Evolutionary conservation across 768 basidiomycete species (phyloP), one percentile per base, ranked within the genome.

Genomic region (Termitomyces sp.): DNA sequence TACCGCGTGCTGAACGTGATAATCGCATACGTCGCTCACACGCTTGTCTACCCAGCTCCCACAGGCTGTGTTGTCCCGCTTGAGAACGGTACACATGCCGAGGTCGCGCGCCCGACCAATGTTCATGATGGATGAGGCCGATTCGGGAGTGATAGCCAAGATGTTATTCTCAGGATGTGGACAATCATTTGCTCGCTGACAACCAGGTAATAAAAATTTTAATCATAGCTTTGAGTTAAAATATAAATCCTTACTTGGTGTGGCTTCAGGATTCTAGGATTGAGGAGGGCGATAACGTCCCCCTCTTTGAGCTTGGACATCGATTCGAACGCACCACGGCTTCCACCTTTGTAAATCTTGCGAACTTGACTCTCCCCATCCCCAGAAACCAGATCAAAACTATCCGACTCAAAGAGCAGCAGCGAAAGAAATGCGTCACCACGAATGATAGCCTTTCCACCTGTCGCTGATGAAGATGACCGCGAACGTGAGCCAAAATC

Each of bases 41-140:
- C 94, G 87, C 63, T 88, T 93, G 73, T 99, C 96, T 52, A 87
- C 92, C 96, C 96, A 98, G 55, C 85, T 81, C 9, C 86, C 86
- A 65, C 97, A 98, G 2, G 78, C 66, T 53, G 88, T 87, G 1
- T 94, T 93, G 58, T 96, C 93, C 54, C 82, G 81, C 68, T 88
- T 91, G 47, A 77, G 67, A 11, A 89, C 94, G 2, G 74, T 76
- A 67, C 97, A 99, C 77, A 86, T 86, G 0, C 95, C 93, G 1
- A 98, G 81, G 69, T 99, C 95, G 30, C 81, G 81, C 13, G 93
- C 81, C n/a, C 86, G 82, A 1, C 97, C 96, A 50, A 99, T 84
- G 37, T 91, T 78, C n/a, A 84, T 82, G 54, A 98, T 87, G 0
- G 91, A 88, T 2, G 84, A 81, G 0, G 86, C 89, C 0, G 87